These are phyloP conservation scores for Hypsizygus marmoreus DNA, from an alignment of 768 basidiomycete genomes.

Conservation along the genomic window DNA sequence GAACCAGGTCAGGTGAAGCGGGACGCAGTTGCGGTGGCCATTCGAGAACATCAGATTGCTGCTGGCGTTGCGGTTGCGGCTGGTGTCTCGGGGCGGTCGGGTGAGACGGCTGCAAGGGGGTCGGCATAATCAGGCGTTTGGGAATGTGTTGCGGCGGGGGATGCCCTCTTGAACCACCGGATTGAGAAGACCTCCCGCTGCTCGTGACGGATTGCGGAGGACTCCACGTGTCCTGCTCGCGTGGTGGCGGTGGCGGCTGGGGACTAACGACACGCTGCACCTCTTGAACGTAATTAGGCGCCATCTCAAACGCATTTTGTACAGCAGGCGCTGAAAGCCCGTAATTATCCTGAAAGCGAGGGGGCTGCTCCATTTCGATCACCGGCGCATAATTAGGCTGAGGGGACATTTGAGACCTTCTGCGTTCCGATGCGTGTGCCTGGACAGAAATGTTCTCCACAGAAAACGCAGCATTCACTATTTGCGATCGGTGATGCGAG, in stretches of 20 bases:
- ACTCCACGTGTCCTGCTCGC: conserved; percentile 5
- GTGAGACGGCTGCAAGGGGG: conserved; percentile 52
- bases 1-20: conserved; percentile 8
- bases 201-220: conserved; percentile 15
- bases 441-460: not conserved
- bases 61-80: conserved; percentile 9
- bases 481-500: conserved; percentile 8
- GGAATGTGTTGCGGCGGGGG: conserved; percentile 46
- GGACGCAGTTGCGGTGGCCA: conserved; percentile 16
- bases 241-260: conserved; percentile 4
- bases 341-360: conserved; percentile 12
- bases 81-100: conserved; percentile 17
- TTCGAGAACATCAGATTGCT: conserved; percentile 4
- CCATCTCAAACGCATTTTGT: conserved; percentile 5
- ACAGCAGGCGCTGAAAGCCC: conserved; percentile 9
- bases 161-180: conserved; percentile 14
- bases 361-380: conserved; percentile 12
- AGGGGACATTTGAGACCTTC: not conserved
- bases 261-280: not conserved
- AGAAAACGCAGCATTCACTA: not conserved
- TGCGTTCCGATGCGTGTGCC: not conserved
- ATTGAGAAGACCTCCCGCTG: conserved; percentile 15
- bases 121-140: conserved; percentile 73
- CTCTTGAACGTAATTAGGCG: not conserved
- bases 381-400: not conserved